A percentile compares a stretch with the other conserved stretches of the same genome.
Evolutionary conservation across 192 early-diverging fungal genomes (phyloP).

Genomic region (Gonapodya prolifera): DNA sequence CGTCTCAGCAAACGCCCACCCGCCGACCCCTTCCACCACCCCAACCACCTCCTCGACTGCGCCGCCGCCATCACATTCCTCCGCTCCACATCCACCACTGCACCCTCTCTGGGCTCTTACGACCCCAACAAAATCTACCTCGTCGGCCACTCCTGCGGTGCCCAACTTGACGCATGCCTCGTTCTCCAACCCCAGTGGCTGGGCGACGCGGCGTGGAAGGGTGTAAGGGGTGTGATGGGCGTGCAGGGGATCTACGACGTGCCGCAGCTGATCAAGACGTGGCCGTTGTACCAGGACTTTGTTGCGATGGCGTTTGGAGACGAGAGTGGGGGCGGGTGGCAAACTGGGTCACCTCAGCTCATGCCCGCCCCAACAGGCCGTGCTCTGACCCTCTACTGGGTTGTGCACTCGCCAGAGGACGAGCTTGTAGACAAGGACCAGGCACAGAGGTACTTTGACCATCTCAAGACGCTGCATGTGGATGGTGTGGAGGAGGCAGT

Average conservation of each 20-base stretch:
- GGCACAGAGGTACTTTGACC: no score
- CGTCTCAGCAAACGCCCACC: no score
- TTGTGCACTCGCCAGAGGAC: conserved; percentile 57
- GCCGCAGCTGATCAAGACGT: conserved; percentile 38
- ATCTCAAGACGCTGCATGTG: no score
- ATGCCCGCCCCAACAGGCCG: neutral
- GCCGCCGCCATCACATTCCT: conserved; percentile 41
- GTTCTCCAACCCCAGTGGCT: conserved; percentile 31
- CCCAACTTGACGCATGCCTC: conserved; percentile 50
- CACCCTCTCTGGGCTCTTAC: no score
- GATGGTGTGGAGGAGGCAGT: no score
- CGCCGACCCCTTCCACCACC: conserved; percentile 35
- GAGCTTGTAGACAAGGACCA: no score
- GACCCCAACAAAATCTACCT: conserved; percentile 30
- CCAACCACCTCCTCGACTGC: conserved; percentile 54
- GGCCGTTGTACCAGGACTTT: conserved; percentile 59
- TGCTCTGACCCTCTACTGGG: conserved; percentile 30
- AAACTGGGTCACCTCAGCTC: conserved; percentile 28
- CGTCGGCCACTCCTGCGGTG: conserved; percentile 69
- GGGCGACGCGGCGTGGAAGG: conserved; percentile 6
- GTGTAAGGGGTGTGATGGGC: conserved; percentile 50
- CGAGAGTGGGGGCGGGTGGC: conserved; percentile 11
- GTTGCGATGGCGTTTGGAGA: conserved; percentile 57
- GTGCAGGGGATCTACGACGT: conserved; percentile 81
- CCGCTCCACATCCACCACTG: conserved; percentile 3